Percentiles rank a stretch among this genome's conserved stretches.
phyloP scores from a whole-genome alignment of 2,329 filamentous ascomycete species.

The Malbranchea zuffiana region DNA sequence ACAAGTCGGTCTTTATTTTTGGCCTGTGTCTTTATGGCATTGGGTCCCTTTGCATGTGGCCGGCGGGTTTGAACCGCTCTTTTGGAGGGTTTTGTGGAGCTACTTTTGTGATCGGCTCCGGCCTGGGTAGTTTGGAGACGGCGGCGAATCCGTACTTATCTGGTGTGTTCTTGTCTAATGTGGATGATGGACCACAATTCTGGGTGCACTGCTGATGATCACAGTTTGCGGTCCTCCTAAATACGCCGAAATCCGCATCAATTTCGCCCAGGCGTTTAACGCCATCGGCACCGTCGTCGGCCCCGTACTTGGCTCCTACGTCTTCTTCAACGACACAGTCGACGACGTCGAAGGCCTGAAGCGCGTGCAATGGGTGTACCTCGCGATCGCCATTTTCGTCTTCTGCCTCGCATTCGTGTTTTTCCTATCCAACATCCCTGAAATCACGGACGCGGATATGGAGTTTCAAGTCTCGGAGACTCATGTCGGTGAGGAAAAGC shows the following conservation, averaged over 20 bases:
- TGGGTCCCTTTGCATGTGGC: slow-evolving; percentile 76
- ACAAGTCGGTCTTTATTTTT: slow-evolving; percentile 68
- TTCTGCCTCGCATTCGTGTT: slow-evolving; percentile 56
- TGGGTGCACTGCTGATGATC: not conserved
- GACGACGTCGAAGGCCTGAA: slow-evolving; percentile 47
- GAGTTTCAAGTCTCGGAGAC: slow-evolving; percentile 48
- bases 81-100: slow-evolving; percentile 63
- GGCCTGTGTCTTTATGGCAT: slow-evolving; percentile 59
- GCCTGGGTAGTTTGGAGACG: slow-evolving; percentile 63
- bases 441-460: slow-evolving; percentile 63
- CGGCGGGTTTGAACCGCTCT: slow-evolving; percentile 59
- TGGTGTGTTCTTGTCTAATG: too few relatives aligned
- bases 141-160: slow-evolving; percentile 67
- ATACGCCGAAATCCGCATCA: slow-evolving; percentile 65
- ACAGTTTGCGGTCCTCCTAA: slow-evolving; percentile 60
- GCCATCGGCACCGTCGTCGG: slow-evolving; percentile 64
- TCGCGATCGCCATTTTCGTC: slow-evolving; percentile 67
- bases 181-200: too few relatives aligned
- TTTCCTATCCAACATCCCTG: slow-evolving; percentile 56
- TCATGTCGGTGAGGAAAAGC: slow-evolving; percentile 45
- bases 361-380: slow-evolving; percentile 68
- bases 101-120: slow-evolving; percentile 63
- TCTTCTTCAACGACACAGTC: slow-evolving; percentile 58
- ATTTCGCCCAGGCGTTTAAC: slow-evolving; percentile 67
- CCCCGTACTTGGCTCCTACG: slow-evolving; percentile 60